Base-by-base conservation (phyloP, 139 green algal species). In the Tetradesmus obliquus region DNA sequence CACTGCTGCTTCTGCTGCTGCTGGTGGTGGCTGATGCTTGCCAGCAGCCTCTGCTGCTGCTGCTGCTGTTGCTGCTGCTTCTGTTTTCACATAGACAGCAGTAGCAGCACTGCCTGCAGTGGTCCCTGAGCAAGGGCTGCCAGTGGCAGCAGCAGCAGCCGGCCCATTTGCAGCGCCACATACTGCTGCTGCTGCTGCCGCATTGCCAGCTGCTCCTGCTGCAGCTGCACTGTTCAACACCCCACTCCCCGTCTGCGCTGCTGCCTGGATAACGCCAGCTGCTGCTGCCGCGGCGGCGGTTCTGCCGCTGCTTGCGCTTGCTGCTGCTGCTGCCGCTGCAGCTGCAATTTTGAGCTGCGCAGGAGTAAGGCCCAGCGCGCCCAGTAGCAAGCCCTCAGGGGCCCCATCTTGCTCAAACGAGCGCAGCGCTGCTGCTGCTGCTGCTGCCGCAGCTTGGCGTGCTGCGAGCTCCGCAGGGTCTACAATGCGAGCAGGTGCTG, bases 1-100 rank as follows among this genome's bases (percentile, higher is more conserved):
- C 32, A 45, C 72, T 81, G 3, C 76, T 82, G 76, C n/a, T 82
- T 5, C 76, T 82, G n/a, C 76, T 82, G 76, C 76, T 82, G 76
- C 76, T 55, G 76, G 22, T 32, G 24, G 24, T 55, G 76, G 3
- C 5, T 12, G 5, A 76, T 76, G 17, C 66, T 76, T 76, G 5
- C 66, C 66, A 24, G 66, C 66, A 76, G 15, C 66, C 3, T 4
- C 66, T 7, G 17, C 12, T 10, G 66, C 17, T 76, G 1, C 57
- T 66, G 57, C 57, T 7, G 8, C 66, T 66, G 57, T 9, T 7
- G 8, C 66, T 24, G 66, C 66, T 20, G 10, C 60, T 71, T 71
- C 60, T 3, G 9, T 20, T 71, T 71, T 71, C 8, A 71, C 60
- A 24, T 76, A 76, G 3, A 76, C 66, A 24, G 66, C 66, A 76